Evolutionary conservation across 208 protist genomes (phyloP), one percentile per base, ranked within the genome.

Genomic region (Strigomonas galati): DNA sequence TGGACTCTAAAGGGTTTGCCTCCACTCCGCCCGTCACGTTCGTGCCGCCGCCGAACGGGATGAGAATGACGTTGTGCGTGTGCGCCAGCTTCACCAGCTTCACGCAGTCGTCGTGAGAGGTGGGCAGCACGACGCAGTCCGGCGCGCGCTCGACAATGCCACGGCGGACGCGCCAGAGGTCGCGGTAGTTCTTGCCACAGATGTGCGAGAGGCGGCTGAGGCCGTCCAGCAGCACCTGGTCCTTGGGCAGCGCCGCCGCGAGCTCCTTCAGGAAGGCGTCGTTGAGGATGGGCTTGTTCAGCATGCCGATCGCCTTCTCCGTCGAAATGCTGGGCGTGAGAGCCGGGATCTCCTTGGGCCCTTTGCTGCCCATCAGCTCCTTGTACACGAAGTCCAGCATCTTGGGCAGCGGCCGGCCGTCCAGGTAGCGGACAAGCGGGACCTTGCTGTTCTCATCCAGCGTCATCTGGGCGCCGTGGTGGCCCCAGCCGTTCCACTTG

Each of bases 1-100:
- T 83, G 14, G 54, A 54, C 63, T 97, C 88, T 53, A 89, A 84
- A 12, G 93, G 92, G 72, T 91, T 84, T 1, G 91, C 88, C 75
- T 94, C 88, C 1, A 97, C 80, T 3, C 93, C 92, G 44, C 91
- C 91, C 0, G 91, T 94, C 24, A 98, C 95, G 72, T 93, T 97
- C 37, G 95, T 98, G 63, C 95, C 95, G 61, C 95, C 95, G 23
- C 95, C 95, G 69, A 96, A 98, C 12, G 95, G 93, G 49, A 98
- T 91, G 72, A 98, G 49, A 30, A 87, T 79, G 26, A 98, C 95
- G 76, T 97, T 93, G 78, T 96, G 86, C 69, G 85, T 82, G 56
- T 95, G 84, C 10, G 93, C 92, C 30, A 91, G 69, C 52, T 75
- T 27, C 74, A 98, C 78, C 52, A 97, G 78, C 28, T 72, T 78